Base-by-base conservation (phyloP, 495 filamentous ascomycete genomes). In the Mycothermus thermophilus region DNA sequence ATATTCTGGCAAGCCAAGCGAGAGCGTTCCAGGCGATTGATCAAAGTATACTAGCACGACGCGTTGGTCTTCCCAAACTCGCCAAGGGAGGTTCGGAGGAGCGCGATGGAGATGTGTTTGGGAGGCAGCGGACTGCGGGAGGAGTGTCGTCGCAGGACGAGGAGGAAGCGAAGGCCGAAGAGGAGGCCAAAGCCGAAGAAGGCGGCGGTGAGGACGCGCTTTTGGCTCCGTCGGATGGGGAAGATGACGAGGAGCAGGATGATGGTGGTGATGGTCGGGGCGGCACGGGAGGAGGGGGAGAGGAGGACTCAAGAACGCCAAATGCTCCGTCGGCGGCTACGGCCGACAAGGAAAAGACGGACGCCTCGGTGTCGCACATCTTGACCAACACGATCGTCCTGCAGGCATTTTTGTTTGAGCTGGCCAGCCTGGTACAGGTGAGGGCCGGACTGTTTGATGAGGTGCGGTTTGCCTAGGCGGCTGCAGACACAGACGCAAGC, bases 371-470 rank as follows among this genome's bases (percentile, higher is more conserved):
- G 4, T 82, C 81, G 32, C 85, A 96, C 54, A 69, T 96, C 2
- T 61, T 97, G 34, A 95, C 90, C 5, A 83, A 83, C 46, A 68
- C 74, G 14, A 69, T 81, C 29, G 63, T 83, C 34, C 59, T 80
- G 42, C 79, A 82, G 52, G 83, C 92, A 43, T 97, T 97, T 53
- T 57, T 94, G 5, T 62, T 96, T 27, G 90, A 97, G 59, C 52
- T 96, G 23, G 78, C 84, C 3, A 88, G 87, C 7, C 57, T 93
- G 47, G 70, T 93, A 34, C 84, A 96, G 48, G 79, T 86, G 8
- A 66, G 90, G 34, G 83, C 84, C 2, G 80, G 77, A 32, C 47
- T 96, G 25, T 93, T 95, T 60, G 77, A 74, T 26, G 90, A 97
- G 56, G 80, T 93, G 8, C 75, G 69, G 35, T 85, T 78, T 63